phyloP scores from a whole-genome alignment of 169 alveolate species.

The Cryptosporidium felis region DNA sequence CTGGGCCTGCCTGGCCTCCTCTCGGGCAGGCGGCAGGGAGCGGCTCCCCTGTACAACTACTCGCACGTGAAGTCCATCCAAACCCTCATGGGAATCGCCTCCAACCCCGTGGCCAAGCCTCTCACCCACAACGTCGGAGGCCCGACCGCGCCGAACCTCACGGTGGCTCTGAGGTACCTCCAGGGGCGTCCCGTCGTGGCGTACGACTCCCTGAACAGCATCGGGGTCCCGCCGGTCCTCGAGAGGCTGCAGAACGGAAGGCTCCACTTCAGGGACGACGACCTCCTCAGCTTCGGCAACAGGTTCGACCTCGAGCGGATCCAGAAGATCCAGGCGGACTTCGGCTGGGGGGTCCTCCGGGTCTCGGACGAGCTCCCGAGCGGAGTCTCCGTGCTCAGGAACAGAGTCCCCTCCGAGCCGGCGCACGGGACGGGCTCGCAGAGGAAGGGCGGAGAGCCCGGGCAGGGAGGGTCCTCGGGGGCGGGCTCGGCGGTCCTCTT shows the following conservation, averaged over 20 bases:
- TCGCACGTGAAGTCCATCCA: conserved; percentile 62
- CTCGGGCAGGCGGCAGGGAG: background rate
- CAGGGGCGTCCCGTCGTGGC: conserved; percentile 69
- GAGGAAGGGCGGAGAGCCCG: background rate
- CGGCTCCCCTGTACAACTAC: conserved; percentile 4
- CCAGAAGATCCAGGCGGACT: conserved; percentile 11
- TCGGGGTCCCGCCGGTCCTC: conserved; percentile 57
- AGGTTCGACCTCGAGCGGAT: conserved; percentile 37
- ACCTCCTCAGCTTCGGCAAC: conserved; percentile 41
- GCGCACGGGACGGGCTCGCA: too few relatives aligned
- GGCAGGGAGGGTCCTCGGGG: background rate
- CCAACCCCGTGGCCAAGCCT: conserved; percentile 64
- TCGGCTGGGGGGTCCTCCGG: conserved; percentile 19
- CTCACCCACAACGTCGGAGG: conserved; percentile 20
- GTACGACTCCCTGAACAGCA: conserved; percentile 37
- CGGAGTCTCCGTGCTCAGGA: conserved; percentile 1
- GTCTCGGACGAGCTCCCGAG: conserved; percentile 34
- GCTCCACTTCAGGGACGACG: conserved; percentile 32
- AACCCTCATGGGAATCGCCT: conserved; percentile 52
- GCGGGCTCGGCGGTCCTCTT: background rate
- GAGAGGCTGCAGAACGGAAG: conserved; percentile 30
- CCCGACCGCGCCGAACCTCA: conserved; percentile 35
- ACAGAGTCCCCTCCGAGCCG: background rate
- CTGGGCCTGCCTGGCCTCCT: background rate
- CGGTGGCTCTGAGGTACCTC: conserved; percentile 66